Percentiles rank a stretch among this genome's conserved stretches.
Evolutionary conservation across 768 basidiomycete species (phyloP).

Genomic region (Lactarius hengduanensis): DNA sequence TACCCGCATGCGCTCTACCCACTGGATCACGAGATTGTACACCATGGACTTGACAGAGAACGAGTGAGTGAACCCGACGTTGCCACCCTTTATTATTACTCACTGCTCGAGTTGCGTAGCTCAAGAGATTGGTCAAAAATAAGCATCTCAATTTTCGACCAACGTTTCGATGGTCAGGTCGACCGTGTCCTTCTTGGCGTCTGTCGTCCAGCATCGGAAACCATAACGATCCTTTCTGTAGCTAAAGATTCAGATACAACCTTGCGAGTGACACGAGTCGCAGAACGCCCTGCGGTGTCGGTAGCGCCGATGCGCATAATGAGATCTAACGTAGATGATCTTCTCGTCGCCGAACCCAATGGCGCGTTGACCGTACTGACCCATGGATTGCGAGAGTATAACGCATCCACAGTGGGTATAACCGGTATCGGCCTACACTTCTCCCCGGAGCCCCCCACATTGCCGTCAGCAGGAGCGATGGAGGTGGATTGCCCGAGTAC

Average conservation of each 20-base stretch:
- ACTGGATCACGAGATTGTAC: slow-evolving; percentile 67
- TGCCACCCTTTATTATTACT: slow-evolving; percentile 7
- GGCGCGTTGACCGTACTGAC: slow-evolving; percentile 57
- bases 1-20: slow-evolving; percentile 65
- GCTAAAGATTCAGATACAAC: slow-evolving; percentile 42
- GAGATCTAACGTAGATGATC: slow-evolving; percentile 62
- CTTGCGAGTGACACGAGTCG: slow-evolving; percentile 42
- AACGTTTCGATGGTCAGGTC: slow-evolving; percentile 55
- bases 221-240: slow-evolving; percentile 50
- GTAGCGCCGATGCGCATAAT: slow-evolving; percentile 61
- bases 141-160: slow-evolving; percentile 61
- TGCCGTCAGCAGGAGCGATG: not conserved
- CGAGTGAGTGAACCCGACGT: slow-evolving; percentile 43
- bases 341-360: slow-evolving; percentile 61
- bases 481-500: slow-evolving; percentile 23
- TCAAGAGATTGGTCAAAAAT: slow-evolving; percentile 44
- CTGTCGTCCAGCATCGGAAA: slow-evolving; percentile 49
- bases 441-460: not conserved
- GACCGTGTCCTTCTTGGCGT: slow-evolving; percentile 56
- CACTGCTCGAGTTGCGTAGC: slow-evolving; percentile 7
- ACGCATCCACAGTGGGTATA: slow-evolving; percentile 22
- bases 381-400: slow-evolving; percentile 51
- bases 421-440: slow-evolving; percentile 11
- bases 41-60: slow-evolving; percentile 45
- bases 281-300: slow-evolving; percentile 47